These are phyloP conservation scores for Hypoxylon sp. DNA, from an alignment of 2,329 filamentous ascomycete species.

Conservation along the genomic window DNA sequence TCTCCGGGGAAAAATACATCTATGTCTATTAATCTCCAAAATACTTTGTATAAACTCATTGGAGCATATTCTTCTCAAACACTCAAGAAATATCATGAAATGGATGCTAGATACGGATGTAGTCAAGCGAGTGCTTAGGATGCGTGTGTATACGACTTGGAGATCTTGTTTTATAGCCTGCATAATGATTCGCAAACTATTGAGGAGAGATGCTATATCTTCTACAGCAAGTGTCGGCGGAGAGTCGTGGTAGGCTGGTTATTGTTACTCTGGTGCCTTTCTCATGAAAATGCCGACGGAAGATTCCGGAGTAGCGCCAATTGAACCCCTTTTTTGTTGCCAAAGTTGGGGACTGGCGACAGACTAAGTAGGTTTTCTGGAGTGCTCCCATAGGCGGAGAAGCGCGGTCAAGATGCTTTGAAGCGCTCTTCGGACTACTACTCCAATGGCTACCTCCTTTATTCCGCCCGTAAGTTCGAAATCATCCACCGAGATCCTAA, in stretches of 20 bases:
- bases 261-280: neutral
- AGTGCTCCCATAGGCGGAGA: constrained; percentile 17
- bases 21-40: no score
- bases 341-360: neutral
- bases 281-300: neutral
- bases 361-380: constrained; percentile 10
- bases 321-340: neutral
- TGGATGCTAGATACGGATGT: neutral
- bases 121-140: neutral
- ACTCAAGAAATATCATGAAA: neutral
- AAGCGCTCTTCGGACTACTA: constrained; percentile 12
- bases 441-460: constrained; percentile 1
- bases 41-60: no score
- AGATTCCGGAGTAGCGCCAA: neutral
- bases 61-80: no score
- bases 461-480: constrained; percentile 3
- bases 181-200: neutral
- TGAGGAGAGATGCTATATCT: constrained; percentile 12
- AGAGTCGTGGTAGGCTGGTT: neutral
- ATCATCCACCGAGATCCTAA: constrained; percentile 2
- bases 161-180: constrained; percentile 8
- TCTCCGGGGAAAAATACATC: no score
- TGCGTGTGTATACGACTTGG: neutral
- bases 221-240: neutral
- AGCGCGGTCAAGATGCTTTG: constrained; percentile 13